Base-by-base conservation (phyloP, 495 filamentous ascomycete genomes). In the Neurospora sp. region DNA sequence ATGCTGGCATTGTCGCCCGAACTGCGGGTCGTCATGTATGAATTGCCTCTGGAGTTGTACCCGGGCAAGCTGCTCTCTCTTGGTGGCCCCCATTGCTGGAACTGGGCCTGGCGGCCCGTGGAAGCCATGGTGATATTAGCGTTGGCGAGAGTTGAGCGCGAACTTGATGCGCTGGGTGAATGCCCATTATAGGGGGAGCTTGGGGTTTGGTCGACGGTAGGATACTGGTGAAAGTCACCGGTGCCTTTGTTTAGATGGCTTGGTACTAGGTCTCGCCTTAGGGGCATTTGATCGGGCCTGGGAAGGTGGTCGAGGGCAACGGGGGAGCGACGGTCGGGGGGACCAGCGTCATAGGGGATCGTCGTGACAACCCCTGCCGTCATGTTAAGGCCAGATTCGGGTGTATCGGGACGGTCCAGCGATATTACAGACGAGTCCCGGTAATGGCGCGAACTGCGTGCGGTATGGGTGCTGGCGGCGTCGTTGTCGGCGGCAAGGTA, bases 191-290 rank as follows among this genome's bases (percentile, higher is more conserved):
- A 80, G 71, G 82, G 77, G 27, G 84, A 83, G 68, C 83, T 74
- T 45, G 81, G 77, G 42, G 81, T 77, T 18, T 89, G 85, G 71
- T 92, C 88, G 83, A 92, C 90, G 22, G 86, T 87, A 8, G 94
- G 94, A 81, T 97, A 97, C 77, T 97, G 95, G 81, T 98, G 93
- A 78, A 89, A 98, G 77, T 98, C 95, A 68, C 85, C 86, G 27
- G 87, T 89, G 70, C 86, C 84, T 80, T 92, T 94, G 79, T 92
- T 94, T 42, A 96, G 81, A 77, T 94, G 91, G 81, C 94, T 91
- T 18, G 94, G 92, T 65, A 90, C 86, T 53, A 91, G 92, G 68
- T 96, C 92, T 77, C 88, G 89, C 73, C 90, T 86, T 39, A 82
- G 72, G 37, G 87, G 84, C 73, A 87, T 87, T 72, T 91, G 86